Conservation (phyloP, 305 asterid genomes). For the Solanum hybrid region DNA sequence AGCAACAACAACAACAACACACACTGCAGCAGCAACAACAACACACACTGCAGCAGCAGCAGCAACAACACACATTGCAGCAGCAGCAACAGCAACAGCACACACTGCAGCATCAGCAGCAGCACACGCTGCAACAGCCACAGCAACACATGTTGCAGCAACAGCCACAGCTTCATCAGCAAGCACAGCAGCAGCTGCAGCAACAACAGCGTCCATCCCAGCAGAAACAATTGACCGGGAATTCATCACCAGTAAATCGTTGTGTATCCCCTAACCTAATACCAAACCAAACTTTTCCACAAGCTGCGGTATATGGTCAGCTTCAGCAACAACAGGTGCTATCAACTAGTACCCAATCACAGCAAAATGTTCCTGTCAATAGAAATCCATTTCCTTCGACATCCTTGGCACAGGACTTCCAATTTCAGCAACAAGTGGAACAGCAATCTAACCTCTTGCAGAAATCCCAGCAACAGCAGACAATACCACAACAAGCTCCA, state of each 20-base stretch:
- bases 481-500: constrained; percentile 41
- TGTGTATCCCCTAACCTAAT: constrained; percentile 28
- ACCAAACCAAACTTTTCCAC: constrained; percentile 42
- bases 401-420: constrained; percentile 45
- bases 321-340: constrained; percentile 51
- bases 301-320: constrained; percentile 35
- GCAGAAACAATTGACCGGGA: constrained; percentile 18
- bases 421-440: constrained; percentile 51
- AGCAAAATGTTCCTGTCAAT: constrained; percentile 28
- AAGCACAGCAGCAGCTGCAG: constrained; percentile 6
- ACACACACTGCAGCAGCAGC: constrained; percentile 20
- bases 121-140: constrained; percentile 23
- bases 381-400: constrained; percentile 35
- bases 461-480: constrained; percentile 53
- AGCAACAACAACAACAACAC: constrained; percentile 24
- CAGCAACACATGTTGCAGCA: constrained; percentile 24
- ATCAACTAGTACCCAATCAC: constrained; percentile 27
- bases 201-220: constrained; percentile 11
- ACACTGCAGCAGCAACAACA: background rate
- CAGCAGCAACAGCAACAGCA: constrained; percentile 23
- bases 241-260: constrained; percentile 23
- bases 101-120: background rate
- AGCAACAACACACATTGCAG: background rate
- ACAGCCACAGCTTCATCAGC: constrained; percentile 18
- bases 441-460: constrained; percentile 38